A percentile compares a stretch with the other conserved stretches of the same genome.
These are phyloP conservation scores for Golubevia pallescens DNA, from an alignment of 1,284 basidiomycete genomes.

Conservation along the genomic window DNA sequence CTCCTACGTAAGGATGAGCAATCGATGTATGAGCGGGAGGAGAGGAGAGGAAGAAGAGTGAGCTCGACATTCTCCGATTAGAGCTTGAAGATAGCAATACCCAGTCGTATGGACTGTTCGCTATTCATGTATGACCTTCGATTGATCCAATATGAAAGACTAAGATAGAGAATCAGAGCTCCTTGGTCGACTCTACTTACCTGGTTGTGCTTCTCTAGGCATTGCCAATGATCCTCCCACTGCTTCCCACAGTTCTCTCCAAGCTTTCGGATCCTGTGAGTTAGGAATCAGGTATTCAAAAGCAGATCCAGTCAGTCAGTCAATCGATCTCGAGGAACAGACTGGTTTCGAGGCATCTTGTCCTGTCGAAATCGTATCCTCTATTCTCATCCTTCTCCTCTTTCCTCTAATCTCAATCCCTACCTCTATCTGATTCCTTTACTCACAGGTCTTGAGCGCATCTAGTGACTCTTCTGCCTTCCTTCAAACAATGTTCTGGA, in stretches of 20 bases:
- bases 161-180: neutral
- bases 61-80: neutral
- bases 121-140: no score
- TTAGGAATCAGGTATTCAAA: no score
- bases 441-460: constrained; percentile 91
- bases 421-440: neutral
- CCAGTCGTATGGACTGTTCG: no score
- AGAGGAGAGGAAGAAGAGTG: neutral
- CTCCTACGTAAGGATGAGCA: neutral
- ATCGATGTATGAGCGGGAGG: neutral
- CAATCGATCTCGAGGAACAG: no score
- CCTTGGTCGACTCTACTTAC: constrained; percentile 67
- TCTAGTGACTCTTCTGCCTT: constrained; percentile 92
- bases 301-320: no score
- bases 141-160: constrained; percentile 1
- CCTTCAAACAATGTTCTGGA: constrained; percentile 91
- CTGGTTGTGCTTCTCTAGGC: constrained; percentile 94
- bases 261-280: constrained; percentile 91
- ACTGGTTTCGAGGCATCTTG: no score
- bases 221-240: constrained; percentile 93
- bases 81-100: no score
- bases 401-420: neutral
- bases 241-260: constrained; percentile 86
- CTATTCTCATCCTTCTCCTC: no score
- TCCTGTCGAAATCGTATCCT: no score